These are phyloP conservation scores for Cymodocea nodosa DNA, from an alignment of 116 monocot species.

Conservation along the genomic window DNA sequence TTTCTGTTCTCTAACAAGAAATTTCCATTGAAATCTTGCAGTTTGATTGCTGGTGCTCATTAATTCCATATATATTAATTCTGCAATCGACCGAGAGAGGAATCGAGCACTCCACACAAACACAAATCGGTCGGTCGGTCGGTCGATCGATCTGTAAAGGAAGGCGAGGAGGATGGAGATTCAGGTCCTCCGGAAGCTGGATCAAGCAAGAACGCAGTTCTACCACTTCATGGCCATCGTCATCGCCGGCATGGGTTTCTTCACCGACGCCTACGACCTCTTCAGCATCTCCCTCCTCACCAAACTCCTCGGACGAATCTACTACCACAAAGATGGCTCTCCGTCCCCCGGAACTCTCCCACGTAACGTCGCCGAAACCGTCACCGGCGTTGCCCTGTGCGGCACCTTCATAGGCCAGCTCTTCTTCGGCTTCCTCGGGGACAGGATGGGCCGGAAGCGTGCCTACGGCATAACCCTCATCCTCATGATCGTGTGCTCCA, in stretches of 20 bases:
- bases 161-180: not conserved
- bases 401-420: too few species aligned
- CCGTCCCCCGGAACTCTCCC: slow-evolving; percentile 8
- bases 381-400: slow-evolving; percentile 12
- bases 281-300: slow-evolving; percentile 48
- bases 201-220: not conserved
- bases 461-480: slow-evolving; percentile 62
- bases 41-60: too few species aligned
- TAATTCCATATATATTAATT: too few species aligned
- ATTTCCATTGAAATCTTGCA: too few species aligned
- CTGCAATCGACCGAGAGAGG: too few species aligned
- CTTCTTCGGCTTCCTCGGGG: slow-evolving; percentile 36
- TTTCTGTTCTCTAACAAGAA: too few species aligned
- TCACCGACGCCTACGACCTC: slow-evolving; percentile 51
- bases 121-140: too few species aligned
- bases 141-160: too few species aligned
- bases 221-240: slow-evolving; percentile 39
- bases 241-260: slow-evolving; percentile 19
- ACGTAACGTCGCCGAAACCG: slow-evolving; percentile 6
- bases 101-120: too few species aligned
- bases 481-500: slow-evolving; percentile 55
- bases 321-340: slow-evolving; percentile 16
- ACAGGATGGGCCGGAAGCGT: slow-evolving; percentile 50
- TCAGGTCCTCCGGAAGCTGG: not conserved
- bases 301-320: not conserved